These are phyloP conservation scores for Penicillium sp. DNA, from an alignment of 2,329 filamentous ascomycete species.

Conservation along the genomic window DNA sequence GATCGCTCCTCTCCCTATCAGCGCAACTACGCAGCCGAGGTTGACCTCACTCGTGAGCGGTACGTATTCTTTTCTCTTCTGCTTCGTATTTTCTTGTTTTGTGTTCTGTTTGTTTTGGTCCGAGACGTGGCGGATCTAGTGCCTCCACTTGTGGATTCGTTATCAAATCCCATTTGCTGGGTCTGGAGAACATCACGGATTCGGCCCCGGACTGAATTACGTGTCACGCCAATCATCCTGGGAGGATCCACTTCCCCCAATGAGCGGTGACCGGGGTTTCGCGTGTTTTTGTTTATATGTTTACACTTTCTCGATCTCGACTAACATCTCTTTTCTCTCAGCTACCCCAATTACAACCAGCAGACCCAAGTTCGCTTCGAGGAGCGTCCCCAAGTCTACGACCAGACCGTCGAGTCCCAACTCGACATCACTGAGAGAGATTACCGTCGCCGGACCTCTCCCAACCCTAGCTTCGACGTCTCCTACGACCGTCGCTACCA, in stretches of 20 bases:
- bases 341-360: constrained; percentile 47
- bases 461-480: constrained; percentile 47
- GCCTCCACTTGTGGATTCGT: constrained; percentile 11
- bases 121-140: neutral
- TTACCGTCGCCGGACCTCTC: constrained; percentile 59
- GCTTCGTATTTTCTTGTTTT: constrained; percentile 18
- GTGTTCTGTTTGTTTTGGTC: neutral
- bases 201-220: constrained; percentile 23
- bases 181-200: constrained; percentile 18
- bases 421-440: constrained; percentile 55
- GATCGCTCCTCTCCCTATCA: constrained; percentile 36
- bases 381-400: constrained; percentile 39
- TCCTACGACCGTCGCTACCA: constrained; percentile 38
- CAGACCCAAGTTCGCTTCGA: constrained; percentile 49
- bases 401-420: constrained; percentile 44
- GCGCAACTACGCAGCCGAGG: constrained; percentile 35
- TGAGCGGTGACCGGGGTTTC: constrained; percentile 20
- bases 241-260: constrained; percentile 22
- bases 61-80: constrained; percentile 29
- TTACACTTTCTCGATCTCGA: constrained; percentile 10
- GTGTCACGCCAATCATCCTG: constrained; percentile 18
- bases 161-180: constrained; percentile 21
- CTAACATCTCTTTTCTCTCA: constrained; percentile 28
- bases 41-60: constrained; percentile 50
- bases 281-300: constrained; percentile 25